A percentile compares a stretch with the other conserved stretches of the same genome.
phyloP scores from a whole-genome alignment of 2,329 filamentous ascomycete genomes.

The Fusarium domesticum region DNA sequence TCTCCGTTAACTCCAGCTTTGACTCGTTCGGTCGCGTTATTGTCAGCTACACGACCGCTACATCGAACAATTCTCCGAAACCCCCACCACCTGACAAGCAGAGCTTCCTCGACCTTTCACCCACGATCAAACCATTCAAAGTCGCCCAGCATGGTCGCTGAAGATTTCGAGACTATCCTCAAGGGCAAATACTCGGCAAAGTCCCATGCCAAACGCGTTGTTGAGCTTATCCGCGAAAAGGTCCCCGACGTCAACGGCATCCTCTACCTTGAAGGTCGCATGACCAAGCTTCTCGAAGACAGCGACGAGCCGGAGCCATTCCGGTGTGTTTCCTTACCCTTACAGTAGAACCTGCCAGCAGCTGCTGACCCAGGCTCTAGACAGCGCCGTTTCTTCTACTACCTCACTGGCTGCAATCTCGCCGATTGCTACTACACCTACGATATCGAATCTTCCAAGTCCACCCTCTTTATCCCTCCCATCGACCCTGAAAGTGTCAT shows the following conservation, averaged over 20 bases:
- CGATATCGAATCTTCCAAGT: slow-evolving; percentile 67
- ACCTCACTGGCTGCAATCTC: slow-evolving; percentile 79
- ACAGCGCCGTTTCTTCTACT: slow-evolving; percentile 92
- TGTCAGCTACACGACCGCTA: neutral
- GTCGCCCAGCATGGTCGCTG: slow-evolving; percentile 33
- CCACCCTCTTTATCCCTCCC: slow-evolving; percentile 88
- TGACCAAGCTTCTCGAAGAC: slow-evolving; percentile 80
- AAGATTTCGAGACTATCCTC: slow-evolving; percentile 52
- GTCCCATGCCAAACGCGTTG: slow-evolving; percentile 79
- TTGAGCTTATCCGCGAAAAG: slow-evolving; percentile 68
- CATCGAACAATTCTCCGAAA: slow-evolving; percentile 1
- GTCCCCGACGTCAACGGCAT: slow-evolving; percentile 63
- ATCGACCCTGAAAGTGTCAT: slow-evolving; percentile 86
- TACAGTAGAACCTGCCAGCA: neutral
- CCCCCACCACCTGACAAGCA: slow-evolving; percentile 5
- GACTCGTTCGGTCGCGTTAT: neutral
- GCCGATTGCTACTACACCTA: slow-evolving; percentile 80
- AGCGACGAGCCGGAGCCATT: slow-evolving; percentile 82
- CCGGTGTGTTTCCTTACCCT: slow-evolving; percentile 48
- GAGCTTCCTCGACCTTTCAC: slow-evolving; percentile 5
- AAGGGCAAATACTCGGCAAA: slow-evolving; percentile 77
- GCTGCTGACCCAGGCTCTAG: slow-evolving; percentile 40
- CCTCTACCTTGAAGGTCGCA: slow-evolving; percentile 84
- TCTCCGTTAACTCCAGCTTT: neutral
- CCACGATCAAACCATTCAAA: neutral